Percentiles rank a stretch among this genome's conserved stretches.
phyloP scores from a whole-genome alignment of 352 stramenopile species.

The Globisporangium parvum region DNA sequence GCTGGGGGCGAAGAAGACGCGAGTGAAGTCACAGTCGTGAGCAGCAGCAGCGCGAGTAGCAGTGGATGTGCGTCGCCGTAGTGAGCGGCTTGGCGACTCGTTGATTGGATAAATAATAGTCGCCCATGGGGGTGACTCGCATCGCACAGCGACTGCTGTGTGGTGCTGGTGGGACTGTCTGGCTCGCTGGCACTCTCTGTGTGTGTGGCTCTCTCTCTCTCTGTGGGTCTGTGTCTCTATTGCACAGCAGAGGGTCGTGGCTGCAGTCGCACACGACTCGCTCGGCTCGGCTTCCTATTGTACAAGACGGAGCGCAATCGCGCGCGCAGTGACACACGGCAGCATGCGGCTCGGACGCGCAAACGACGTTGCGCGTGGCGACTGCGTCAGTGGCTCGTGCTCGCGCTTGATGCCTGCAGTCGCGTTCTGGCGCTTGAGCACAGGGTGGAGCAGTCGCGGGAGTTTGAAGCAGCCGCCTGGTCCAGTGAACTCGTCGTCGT shows the following conservation, averaged over 20 bases:
- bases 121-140: too few species aligned
- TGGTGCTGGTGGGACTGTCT: too few species aligned
- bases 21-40: constrained; percentile 7
- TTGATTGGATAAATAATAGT: too few species aligned
- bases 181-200: too few species aligned
- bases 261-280: not conserved
- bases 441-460: constrained; percentile 6
- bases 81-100: too few species aligned
- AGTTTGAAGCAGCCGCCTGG: constrained; percentile 8
- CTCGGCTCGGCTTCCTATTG: constrained; percentile 5
- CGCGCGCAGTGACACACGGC: constrained; percentile 3
- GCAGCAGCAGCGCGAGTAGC: not conserved
- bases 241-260: too few species aligned
- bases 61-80: not conserved
- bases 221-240: constrained; percentile 2
- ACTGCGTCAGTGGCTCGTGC: not conserved
- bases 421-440: constrained; percentile 8
- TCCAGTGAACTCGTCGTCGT: constrained; percentile 1
- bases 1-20: not conserved
- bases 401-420: constrained; percentile 4
- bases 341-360: constrained; percentile 1
- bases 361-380: not conserved
- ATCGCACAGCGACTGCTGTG: too few species aligned
- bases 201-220: not conserved
- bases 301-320: constrained; percentile 11